Base-by-base conservation (phyloP, 202 grass and related monocot genomes). In the Zizania palustris region DNA sequence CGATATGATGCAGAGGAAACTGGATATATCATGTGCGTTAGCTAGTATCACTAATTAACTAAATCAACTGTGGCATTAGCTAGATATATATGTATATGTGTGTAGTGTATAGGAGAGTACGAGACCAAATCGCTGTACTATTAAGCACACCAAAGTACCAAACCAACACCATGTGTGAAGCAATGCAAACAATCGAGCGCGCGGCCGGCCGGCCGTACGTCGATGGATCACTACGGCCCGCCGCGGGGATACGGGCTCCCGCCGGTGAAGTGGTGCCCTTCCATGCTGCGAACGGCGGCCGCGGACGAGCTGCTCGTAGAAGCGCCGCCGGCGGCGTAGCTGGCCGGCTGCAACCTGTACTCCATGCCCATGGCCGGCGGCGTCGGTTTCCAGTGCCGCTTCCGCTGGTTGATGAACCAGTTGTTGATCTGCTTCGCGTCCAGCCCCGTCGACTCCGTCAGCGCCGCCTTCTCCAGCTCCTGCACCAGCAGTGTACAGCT, bases 321-420 rank as follows among this genome's bases (percentile, higher is more conserved):
- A 11, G 65, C 64, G 39, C 73, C 73, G 49, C 53, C 63, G 16
- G 6, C 45, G 11, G 21, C 76, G 75, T 71, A 20, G 51, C 0
- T 19, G 7, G 51, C 38, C 7, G 72, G 35, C 78, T 64, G 72
- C 48, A 82, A 42, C 60, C 75, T 64, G 65, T 90, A 84, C 61
- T 88, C 81, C 63, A 70, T 65, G 5, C 80, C 20, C 41, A 70
- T 65, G 5, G 83, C 20, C 41, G 78, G 41, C 65, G 71, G 81
- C 75, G 70, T 80, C 38, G 90, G 90, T 80, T 97, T 93, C 93
- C 93, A 97, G 60, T 97, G 93, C 65, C 93, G 84, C 82, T 97
- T 97, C 41, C 93, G 76, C 77, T 97, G 93, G 84, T 97, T 97
- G 83, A 97, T 97, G 83, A 97, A 97, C 93, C 93, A 97, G 53